A percentile compares a stretch with the other conserved stretches of the same genome.
Conservation (phyloP, 1,139 yeast genomes). For the Zygosaccharomyces sapae region DNA sequence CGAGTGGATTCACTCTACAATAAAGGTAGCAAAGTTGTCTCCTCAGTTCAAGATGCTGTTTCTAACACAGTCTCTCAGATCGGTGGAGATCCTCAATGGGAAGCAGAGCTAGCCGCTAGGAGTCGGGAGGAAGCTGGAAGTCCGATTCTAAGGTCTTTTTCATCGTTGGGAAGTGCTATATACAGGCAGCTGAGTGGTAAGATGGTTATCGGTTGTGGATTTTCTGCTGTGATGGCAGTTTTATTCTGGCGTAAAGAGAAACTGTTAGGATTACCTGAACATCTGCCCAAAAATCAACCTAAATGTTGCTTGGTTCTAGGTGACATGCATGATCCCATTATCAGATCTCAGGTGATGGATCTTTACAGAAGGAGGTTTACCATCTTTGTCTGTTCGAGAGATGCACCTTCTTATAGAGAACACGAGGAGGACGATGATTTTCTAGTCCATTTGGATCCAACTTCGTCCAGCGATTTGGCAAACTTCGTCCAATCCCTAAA, state of each 20-base stretch:
- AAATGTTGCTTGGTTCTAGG: conserved; percentile 33
- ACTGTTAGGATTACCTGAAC: conserved; percentile 20
- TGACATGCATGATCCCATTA: conserved; percentile 36
- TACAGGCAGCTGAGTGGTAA: conserved; percentile 10
- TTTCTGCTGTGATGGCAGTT: conserved; percentile 19
- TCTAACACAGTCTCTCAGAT: conserved; percentile 12
- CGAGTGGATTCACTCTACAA: conserved; percentile 12
- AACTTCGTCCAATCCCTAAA: conserved; percentile 21
- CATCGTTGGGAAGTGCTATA: background rate
- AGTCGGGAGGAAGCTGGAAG: background rate
- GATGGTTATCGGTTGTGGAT: conserved; percentile 15
- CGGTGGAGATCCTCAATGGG: conserved; percentile 3
- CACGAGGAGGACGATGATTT: conserved; percentile 33
- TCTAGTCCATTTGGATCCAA: conserved; percentile 29
- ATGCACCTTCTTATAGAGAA: conserved; percentile 21
- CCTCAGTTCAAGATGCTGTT: conserved; percentile 13
- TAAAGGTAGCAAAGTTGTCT: conserved; percentile 10
- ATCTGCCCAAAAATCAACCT: conserved; percentile 23
- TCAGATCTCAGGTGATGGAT: conserved; percentile 36
- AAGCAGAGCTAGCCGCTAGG: conserved; percentile 1
- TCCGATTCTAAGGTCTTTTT: background rate
- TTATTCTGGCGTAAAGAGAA: conserved; percentile 19
- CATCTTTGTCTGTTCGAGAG: conserved; percentile 33
- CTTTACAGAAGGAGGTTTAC: conserved; percentile 34
- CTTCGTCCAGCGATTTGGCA: conserved; percentile 23